Percentiles rank a stretch among this genome's conserved stretches.
phyloP scores from a whole-genome alignment of 768 basidiomycete genomes.

The Podaxis mareebaensis region DNA sequence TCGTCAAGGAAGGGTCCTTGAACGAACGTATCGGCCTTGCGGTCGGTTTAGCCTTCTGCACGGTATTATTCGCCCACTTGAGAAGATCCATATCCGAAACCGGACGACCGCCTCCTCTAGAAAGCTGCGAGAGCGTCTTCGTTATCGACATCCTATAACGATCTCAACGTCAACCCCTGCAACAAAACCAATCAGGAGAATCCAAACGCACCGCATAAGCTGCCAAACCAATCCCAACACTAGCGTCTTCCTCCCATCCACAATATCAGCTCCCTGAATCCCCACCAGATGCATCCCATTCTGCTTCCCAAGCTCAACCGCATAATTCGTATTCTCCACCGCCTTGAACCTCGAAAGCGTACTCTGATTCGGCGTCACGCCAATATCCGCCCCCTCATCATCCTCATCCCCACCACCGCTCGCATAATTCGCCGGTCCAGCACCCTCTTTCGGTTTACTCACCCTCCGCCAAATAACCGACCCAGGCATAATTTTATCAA shows the following conservation, averaged over 20 bases:
- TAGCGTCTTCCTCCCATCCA: slow-evolving; percentile 89
- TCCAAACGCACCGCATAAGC: slow-evolving; percentile 73
- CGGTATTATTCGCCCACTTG: slow-evolving; percentile 93
- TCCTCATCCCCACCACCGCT: slow-evolving; percentile 43
- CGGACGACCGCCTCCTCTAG: slow-evolving; percentile 73
- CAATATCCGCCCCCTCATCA: slow-evolving; percentile 78
- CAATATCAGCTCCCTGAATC: slow-evolving; percentile 97
- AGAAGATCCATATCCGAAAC: slow-evolving; percentile 93
- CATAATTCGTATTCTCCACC: slow-evolving; percentile 98
- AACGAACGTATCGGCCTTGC: slow-evolving; percentile 80
- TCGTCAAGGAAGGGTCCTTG: slow-evolving; percentile 89
- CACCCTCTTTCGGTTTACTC: slow-evolving; percentile 85
- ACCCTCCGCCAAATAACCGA: slow-evolving; percentile 94
- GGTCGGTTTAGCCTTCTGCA: slow-evolving; percentile 63
- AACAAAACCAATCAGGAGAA: neutral
- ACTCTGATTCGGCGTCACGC: slow-evolving; percentile 81
- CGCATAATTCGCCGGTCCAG: slow-evolving; percentile 40
- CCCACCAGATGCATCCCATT: slow-evolving; percentile 96
- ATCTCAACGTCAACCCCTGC: neutral
- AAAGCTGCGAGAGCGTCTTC: slow-evolving; percentile 81
- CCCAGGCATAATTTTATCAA: slow-evolving; percentile 93
- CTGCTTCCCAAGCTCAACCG: slow-evolving; percentile 87
- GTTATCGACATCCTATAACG: slow-evolving; percentile 75
- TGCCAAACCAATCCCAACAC: slow-evolving; percentile 98
- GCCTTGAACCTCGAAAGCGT: slow-evolving; percentile 94